A percentile compares a stretch with the other conserved stretches of the same genome.
Evolutionary conservation across 768 basidiomycete genomes (phyloP).

Genomic region (Tephrocybe sp.): DNA sequence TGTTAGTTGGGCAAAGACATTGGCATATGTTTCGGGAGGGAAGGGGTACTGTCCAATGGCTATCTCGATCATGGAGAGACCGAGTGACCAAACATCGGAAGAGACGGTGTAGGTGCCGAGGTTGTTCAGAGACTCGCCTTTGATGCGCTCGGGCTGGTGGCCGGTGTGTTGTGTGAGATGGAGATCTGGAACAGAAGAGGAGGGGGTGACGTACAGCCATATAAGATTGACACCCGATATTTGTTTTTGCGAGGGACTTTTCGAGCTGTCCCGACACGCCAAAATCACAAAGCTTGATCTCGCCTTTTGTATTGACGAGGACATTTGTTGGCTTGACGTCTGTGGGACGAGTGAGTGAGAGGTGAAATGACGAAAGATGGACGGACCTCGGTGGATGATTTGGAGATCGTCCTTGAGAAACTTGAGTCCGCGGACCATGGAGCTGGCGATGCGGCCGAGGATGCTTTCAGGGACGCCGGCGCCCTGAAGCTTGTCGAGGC

Average conservation of each 20-base stretch:
- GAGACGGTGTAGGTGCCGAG: conserved; percentile 92
- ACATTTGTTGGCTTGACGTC: conserved; percentile 96
- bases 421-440: conserved; percentile 86
- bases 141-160: conserved; percentile 88
- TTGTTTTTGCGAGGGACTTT: conserved; percentile 94
- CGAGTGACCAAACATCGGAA: conserved; percentile 97
- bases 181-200: background rate
- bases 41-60: conserved; percentile 91
- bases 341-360: conserved; percentile 24
- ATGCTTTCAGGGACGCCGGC: conserved; percentile 76
- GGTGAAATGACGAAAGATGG: background rate
- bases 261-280: conserved; percentile 99
- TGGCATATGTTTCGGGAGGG: conserved; percentile 95
- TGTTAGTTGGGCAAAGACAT: conserved; percentile 94
- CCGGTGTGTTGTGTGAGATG: conserved; percentile 1
- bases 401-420: conserved; percentile 95
- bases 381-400: conserved; percentile 59
- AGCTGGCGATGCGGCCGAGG: conserved; percentile 75
- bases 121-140: conserved; percentile 87
- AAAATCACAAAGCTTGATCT: conserved; percentile 96
- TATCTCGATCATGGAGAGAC: conserved; percentile 91
- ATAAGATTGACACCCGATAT: conserved; percentile 98
- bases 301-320: conserved; percentile 83
- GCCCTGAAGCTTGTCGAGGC: conserved; percentile 76
- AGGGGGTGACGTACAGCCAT: conserved; percentile 77